Evolutionary conservation across 495 filamentous ascomycete genomes (phyloP), one percentile per base, ranked within the genome.

Genomic region (Extremus antarcticus): DNA sequence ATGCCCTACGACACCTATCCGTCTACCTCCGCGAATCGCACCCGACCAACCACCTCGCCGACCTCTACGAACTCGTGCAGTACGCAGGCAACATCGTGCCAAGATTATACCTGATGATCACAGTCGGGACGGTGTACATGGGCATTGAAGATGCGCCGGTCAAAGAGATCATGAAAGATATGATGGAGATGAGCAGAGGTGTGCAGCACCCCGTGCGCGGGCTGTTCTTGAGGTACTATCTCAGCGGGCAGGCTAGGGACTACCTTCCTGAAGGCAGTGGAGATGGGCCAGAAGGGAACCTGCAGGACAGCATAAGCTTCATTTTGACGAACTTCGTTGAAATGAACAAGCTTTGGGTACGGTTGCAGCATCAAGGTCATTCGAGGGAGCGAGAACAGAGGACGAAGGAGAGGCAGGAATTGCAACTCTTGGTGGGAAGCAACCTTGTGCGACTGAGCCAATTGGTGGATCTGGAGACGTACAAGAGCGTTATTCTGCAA

Each of bases 121-220:
- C 92, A 0, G 92, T 98, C 21, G 92, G 92, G 32, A 98, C 92
- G 2, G 92, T 95, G 29, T 98, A 98, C 73, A 98, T 98, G 92
- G 83, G 87, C 10, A 91, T 98, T 61, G 87, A 92, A 67, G 92
- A 95, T 80, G 94, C 92, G 45, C 92, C 92, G 2, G 91, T 98
- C 58, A 98, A 98, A 72, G 92, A 98, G 73, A 90, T 98, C 53
- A 98, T 98, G 92, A 98, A 98, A 70, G 92, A 98, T 67, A 98
- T 98, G 92, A 98, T 98, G 92, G 92, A 98, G 72, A 98, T 98
- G 92, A 95, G 88, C 70, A 80, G 92, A 58, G 92, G 92, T 47
- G 88, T 98, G 25, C 92, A 98, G 65, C 94, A 98, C 65, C 92
- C 92, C 1, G 87, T 95, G 47, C 85, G 92, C 47, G 92, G 92